Evolutionary conservation across 1,284 basidiomycete genomes (phyloP).

Genomic region (Cryptococcus amylolentus): DNA sequence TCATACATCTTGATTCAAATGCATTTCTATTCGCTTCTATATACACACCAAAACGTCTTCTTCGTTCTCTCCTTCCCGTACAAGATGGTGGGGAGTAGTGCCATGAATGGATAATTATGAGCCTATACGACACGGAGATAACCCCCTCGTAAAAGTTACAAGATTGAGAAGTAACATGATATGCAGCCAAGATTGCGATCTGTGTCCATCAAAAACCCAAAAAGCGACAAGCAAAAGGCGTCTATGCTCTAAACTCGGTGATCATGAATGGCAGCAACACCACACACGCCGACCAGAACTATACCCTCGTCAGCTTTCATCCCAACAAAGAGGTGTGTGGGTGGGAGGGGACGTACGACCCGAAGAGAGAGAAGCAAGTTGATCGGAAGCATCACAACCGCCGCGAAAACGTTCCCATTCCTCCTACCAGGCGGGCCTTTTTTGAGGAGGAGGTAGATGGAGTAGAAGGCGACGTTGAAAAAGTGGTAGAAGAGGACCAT

Average conservation of each 20-base stretch:
- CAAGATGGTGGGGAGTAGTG: too few species aligned
- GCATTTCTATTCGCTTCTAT: too few species aligned
- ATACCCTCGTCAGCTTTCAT: background rate
- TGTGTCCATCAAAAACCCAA: too few species aligned
- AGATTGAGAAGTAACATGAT: too few species aligned
- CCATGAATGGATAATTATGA: too few species aligned
- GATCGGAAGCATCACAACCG: slow-evolving; percentile 60
- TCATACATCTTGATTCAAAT: too few species aligned
- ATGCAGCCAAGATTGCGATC: too few species aligned
- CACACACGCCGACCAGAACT: slow-evolving; percentile 83
- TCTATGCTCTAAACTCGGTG: slow-evolving; percentile 63
- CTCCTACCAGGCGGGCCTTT: slow-evolving; percentile 54
- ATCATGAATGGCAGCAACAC: slow-evolving; percentile 82
- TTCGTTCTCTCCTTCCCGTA: too few species aligned
- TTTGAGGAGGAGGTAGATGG: slow-evolving; percentile 80
- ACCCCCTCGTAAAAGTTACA: too few species aligned
- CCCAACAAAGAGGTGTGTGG: background rate
- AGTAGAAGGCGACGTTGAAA: slow-evolving; percentile 91
- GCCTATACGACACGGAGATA: too few species aligned
- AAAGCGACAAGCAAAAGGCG: too few species aligned
- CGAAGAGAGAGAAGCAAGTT: slow-evolving; percentile 57
- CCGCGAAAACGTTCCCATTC: slow-evolving; percentile 3
- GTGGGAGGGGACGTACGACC: slow-evolving; percentile 56
- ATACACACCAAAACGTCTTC: too few species aligned
- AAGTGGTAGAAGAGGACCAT: slow-evolving; percentile 83